Percentiles rank a stretch among this genome's conserved stretches.
phyloP scores from a whole-genome alignment of 805 yeast species.

The Metschnikowia borealis region DNA sequence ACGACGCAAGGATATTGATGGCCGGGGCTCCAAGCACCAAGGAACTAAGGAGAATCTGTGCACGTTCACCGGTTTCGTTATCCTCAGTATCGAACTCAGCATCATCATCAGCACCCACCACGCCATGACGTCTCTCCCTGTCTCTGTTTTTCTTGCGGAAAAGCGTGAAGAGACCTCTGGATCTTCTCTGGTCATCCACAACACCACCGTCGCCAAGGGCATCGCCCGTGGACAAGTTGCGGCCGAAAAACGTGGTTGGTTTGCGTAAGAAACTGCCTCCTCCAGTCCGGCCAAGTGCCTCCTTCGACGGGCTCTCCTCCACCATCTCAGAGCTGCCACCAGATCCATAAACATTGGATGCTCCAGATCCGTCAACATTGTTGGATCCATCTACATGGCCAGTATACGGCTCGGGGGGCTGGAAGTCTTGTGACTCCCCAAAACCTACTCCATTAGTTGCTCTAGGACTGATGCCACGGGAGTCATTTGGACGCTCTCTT shows the following conservation, averaged over 20 bases:
- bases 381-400: too few species aligned
- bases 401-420: too few species aligned
- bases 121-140: constrained; percentile 19
- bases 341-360: background rate
- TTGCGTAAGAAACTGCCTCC: constrained; percentile 7
- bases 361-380: too few species aligned
- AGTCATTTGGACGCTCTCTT: too few species aligned
- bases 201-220: constrained; percentile 10
- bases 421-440: too few species aligned
- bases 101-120: constrained; percentile 10
- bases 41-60: constrained; percentile 34
- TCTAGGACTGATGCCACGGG: too few species aligned
- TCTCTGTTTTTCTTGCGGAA: constrained; percentile 27
- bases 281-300: background rate
- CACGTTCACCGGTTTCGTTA: constrained; percentile 34
- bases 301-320: background rate
- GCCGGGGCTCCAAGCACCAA: constrained; percentile 69
- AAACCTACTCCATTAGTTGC: too few species aligned
- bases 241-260: constrained; percentile 12
- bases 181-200: constrained; percentile 18
- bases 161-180: constrained; percentile 20
- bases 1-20: constrained; percentile 68
- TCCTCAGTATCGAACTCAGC: constrained; percentile 22
- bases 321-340: background rate
- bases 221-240: constrained; percentile 9